Evolutionary conservation across 2,329 filamentous ascomycete species (phyloP).

Genomic region (Trichoderma sp.): DNA sequence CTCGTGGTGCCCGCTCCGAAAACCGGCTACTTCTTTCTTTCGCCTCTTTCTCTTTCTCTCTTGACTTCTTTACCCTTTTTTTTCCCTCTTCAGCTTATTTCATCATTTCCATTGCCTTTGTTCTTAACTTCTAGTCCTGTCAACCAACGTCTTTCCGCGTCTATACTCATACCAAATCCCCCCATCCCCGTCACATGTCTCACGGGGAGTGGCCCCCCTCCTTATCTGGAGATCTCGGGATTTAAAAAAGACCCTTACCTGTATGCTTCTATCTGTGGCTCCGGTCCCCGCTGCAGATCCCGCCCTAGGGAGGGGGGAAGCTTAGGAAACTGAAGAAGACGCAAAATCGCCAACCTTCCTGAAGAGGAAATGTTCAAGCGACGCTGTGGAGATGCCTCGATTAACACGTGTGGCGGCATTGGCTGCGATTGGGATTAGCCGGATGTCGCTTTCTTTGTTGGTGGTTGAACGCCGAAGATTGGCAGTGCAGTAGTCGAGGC

Average conservation of each 20-base stretch:
- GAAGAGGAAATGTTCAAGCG: constrained; percentile 10
- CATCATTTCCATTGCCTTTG: not conserved
- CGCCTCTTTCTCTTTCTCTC: not conserved
- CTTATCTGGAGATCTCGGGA: not conserved
- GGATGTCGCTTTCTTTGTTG: not conserved
- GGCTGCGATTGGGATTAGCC: not conserved
- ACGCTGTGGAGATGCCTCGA: not conserved
- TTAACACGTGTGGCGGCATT: not conserved
- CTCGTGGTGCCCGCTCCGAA: not conserved
- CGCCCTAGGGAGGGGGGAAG: not conserved
- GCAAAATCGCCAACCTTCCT: constrained; percentile 5
- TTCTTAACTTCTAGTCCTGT: not conserved
- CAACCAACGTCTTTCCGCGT: not conserved
- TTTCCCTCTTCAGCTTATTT: not conserved
- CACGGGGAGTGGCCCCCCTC: not conserved
- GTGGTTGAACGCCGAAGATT: not conserved
- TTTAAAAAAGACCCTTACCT: not conserved
- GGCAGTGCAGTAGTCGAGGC: not conserved
- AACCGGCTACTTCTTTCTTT: not conserved
- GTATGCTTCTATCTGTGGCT: not conserved
- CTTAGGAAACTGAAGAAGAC: not conserved
- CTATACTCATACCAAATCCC: not conserved
- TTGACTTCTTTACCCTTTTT: not conserved
- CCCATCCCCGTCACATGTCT: not conserved
- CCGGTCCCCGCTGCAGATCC: not conserved